Evolutionary conservation across 1,284 basidiomycete genomes (phyloP), one percentile per base, ranked within the genome.

Genomic region (Sparassis latifolia): DNA sequence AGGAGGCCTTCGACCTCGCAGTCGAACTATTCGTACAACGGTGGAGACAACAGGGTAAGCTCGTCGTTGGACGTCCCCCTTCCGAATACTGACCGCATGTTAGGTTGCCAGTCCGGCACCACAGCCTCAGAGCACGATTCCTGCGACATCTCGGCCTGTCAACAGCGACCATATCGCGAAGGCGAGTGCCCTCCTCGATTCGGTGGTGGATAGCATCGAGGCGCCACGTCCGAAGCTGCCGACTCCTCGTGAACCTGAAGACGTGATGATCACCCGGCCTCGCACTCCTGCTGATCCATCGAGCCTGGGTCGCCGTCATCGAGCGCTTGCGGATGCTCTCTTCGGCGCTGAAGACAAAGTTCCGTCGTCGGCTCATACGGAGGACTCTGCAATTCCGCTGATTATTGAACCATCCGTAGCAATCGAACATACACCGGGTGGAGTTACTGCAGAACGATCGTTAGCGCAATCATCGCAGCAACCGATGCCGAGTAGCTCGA

Each of bases 1-100:
- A 76, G 86, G 48, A 74, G 86, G 43, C 86, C 85, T 5, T 89
- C 87, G 0, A 88, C 84, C n/a, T 87, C 87, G 9, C 85, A 88
- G 64, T 86, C 86, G 5, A 84, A 80, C 58, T 84, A 87, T 59
- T 84, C 83, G 1, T 68, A 65, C 46, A 79, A 70, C 46, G 78
- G 77, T 28, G 72, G 70, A 30, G 75, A 74, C 33, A 69, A 65
- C 53, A 69, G 76, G 62, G 85, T 20, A 20, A 20, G 20, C 20
- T 20, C 20, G 20, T 20, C 20, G 20, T 20, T 20, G 20, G 20
- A 20, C 4, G 4, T 43, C 45, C 6, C 20, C 5, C 10, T 7
- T 35, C 10, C 40, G 51, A 39, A 44, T 38, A 10, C 42, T 49
- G 50, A 30, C 37, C 51, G 28, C 20, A 20, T 35, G 12, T 3